Evolutionary conservation across 2,329 filamentous ascomycete species (phyloP).

Genomic region (Exutisphaerella laricina): DNA sequence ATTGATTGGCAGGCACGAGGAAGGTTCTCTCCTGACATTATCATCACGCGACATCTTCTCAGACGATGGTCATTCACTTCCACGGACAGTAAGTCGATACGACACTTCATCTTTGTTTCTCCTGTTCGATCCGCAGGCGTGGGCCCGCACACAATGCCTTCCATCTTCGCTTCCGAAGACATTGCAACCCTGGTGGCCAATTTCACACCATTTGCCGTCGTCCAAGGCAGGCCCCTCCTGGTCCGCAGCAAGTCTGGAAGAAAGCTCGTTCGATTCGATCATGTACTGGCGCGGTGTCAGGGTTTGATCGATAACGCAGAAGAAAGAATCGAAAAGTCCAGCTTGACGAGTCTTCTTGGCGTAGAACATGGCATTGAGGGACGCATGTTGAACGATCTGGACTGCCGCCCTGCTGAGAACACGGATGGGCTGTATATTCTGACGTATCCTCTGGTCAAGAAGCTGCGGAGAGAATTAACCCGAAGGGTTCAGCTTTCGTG

Average conservation of each 20-base stretch:
- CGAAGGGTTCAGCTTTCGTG: background rate
- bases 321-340: slow-evolving; percentile 6
- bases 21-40: background rate
- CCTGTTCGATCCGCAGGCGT: background rate
- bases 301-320: slow-evolving; percentile 5
- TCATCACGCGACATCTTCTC: background rate
- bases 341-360: slow-evolving; percentile 6
- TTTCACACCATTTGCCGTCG: slow-evolving; percentile 20
- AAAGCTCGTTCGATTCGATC: slow-evolving; percentile 12
- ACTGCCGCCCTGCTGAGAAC: background rate
- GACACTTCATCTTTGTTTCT: background rate
- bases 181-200: slow-evolving; percentile 23
- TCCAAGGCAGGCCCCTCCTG: slow-evolving; percentile 16
- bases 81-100: background rate
- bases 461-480: slow-evolving; percentile 1
- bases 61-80: background rate
- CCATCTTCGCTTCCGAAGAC: slow-evolving; percentile 25
- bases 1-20: background rate
- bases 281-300: slow-evolving; percentile 2
- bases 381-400: background rate
- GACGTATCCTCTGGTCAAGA: background rate
- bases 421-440: slow-evolving; percentile 2
- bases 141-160: slow-evolving; percentile 22
- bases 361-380: slow-evolving; percentile 8
- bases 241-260: slow-evolving; percentile 19